Evolutionary conservation across 2,329 filamentous ascomycete genomes (phyloP).

Genomic region (Cladobotryum mycophilum): DNA sequence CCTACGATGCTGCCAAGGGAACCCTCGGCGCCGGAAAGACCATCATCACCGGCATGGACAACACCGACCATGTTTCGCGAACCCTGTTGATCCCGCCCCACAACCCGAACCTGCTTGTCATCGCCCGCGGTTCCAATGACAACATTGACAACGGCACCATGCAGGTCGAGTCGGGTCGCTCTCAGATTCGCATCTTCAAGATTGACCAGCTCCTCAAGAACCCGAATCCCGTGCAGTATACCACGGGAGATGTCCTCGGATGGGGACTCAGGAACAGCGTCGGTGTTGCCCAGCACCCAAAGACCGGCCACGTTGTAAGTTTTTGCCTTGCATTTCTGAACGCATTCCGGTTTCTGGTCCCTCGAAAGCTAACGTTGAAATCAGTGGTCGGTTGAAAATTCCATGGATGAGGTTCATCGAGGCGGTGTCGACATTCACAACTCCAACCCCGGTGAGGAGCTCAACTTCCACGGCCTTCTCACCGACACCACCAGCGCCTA

Average conservation of each 20-base stretch:
- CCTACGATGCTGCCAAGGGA: slow-evolving; percentile 47
- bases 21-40: slow-evolving; percentile 37
- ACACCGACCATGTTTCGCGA: slow-evolving; percentile 54
- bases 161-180: slow-evolving; percentile 45
- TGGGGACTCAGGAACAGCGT: slow-evolving; percentile 68
- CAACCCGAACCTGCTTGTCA: slow-evolving; percentile 48
- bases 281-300: slow-evolving; percentile 54
- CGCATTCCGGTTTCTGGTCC: not conserved
- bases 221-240: slow-evolving; percentile 28
- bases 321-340: not conserved
- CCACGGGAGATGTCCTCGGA: slow-evolving; percentile 41
- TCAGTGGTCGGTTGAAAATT: slow-evolving; percentile 57
- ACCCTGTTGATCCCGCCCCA: slow-evolving; percentile 53
- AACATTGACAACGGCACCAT: slow-evolving; percentile 51
- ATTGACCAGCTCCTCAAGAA: slow-evolving; percentile 23
- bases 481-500: slow-evolving; percentile 16
- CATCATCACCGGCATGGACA: slow-evolving; percentile 52
- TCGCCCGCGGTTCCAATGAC: slow-evolving; percentile 53
- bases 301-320: slow-evolving; percentile 36
- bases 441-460: slow-evolving; percentile 64
- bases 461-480: slow-evolving; percentile 63
- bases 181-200: slow-evolving; percentile 51
- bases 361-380: not conserved
- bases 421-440: slow-evolving; percentile 52
- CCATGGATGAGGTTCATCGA: slow-evolving; percentile 53